Evolutionary conservation across 176 grass and related monocot species (phyloP), one percentile per base, ranked within the genome.

Genomic region (Zizania latifolia): DNA sequence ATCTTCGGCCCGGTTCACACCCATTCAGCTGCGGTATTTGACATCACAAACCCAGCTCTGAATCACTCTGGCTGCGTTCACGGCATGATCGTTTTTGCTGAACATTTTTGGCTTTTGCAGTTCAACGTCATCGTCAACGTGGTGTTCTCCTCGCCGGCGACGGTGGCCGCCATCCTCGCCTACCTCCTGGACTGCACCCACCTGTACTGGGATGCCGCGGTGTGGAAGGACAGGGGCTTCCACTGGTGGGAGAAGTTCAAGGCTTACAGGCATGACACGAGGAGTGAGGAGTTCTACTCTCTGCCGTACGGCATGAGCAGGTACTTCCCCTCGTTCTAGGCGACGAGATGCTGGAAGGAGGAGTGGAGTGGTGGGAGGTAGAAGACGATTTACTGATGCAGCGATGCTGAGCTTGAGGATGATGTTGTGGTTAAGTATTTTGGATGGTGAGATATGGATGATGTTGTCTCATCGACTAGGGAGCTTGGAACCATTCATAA

Each of bases 41-140:
- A n/a, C 16, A 88, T 54, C 43, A 69, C 11, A 34, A 17, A n/a
- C 21, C 6, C 29, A 27, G 38, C 1, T 74, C 26, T 29, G 22
- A 53, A 68, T 56, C 27, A 6, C 16, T 38, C 46, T 51, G 46
- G 8, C 21, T n/a, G n/a, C n/a, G n/a, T 70, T 5, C 67, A 88
- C 8, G 62, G 15, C 43, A 63, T 81, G 62, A 85, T 36, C 37
- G 66, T n/a, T 44, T 33, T 24, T 33, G 8, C 80, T 66, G 3
- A 69, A 39, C 32, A 27, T 26, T 70, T 40, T 3, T 82, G 30
- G 43, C 32, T 19, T 53, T 68, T 74, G 86, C 89, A 98, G 95
- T 92, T 92, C 68, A 98, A 98, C 62, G 91, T 90, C 77, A 88
- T 98, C 34, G 82, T 94, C 41, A 94, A 98, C 31, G 91, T 94